Conservation (phyloP, 2,329 filamentous ascomycete genomes). For the Xylaria sp. region DNA sequence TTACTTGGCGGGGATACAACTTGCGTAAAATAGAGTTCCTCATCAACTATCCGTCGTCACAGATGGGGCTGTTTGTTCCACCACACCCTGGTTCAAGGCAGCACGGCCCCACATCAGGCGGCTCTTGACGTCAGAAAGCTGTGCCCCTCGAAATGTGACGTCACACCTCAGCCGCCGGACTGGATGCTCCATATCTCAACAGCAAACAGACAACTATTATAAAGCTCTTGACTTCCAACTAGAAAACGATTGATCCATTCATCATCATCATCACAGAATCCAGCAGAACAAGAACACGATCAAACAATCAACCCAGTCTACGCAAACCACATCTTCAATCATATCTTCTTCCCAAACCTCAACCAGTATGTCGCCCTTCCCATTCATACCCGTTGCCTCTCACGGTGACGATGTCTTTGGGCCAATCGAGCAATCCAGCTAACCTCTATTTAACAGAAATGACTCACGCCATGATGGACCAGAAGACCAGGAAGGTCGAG, state of each 20-base stretch:
- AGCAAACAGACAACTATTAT: slow-evolving; percentile 20
- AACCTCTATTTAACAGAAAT: slow-evolving; percentile 25
- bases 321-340: not conserved
- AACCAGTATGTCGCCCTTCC: slow-evolving; percentile 16
- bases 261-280: slow-evolving; percentile 1
- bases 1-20: not conserved
- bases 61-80: slow-evolving; percentile 1
- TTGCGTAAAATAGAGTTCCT: slow-evolving; percentile 2
- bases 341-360: slow-evolving; percentile 4
- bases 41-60: slow-evolving; percentile 12
- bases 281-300: not conserved
- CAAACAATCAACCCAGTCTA: slow-evolving; percentile 4
- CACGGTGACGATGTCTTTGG: not conserved
- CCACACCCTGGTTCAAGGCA: not conserved
- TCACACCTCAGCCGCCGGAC: slow-evolving; percentile 27
- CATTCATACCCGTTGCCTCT: too few species aligned
- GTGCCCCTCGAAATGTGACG: slow-evolving; percentile 29
- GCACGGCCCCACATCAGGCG: slow-evolving; percentile 6
- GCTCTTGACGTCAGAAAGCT: slow-evolving; percentile 43
- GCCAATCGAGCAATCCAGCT: not conserved
- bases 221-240: slow-evolving; percentile 16
- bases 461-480: slow-evolving; percentile 33
- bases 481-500: slow-evolving; percentile 64
- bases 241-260: not conserved
- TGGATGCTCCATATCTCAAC: slow-evolving; percentile 17